phyloP scores from a whole-genome alignment of 441 rosid genomes.

The Euphorbia celastroides region DNA sequence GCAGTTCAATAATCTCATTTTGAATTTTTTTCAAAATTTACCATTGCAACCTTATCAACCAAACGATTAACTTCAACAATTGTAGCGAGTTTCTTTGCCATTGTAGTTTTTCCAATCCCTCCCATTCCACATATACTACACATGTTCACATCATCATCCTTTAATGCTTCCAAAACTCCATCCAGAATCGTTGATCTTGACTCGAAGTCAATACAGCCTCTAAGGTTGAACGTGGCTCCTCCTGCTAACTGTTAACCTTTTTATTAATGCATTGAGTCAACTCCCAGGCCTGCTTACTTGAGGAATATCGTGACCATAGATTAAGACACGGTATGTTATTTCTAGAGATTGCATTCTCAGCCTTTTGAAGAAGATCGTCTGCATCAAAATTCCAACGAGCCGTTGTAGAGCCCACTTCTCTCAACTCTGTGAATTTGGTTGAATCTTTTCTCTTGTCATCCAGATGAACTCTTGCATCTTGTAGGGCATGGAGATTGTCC shows the following conservation, averaged over 20 bases:
- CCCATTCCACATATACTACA: neutral
- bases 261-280: neutral
- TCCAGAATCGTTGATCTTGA: neutral
- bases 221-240: neutral
- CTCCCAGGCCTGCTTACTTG: neutral
- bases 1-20: neutral
- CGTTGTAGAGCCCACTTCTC: neutral
- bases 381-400: neutral
- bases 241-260: neutral
- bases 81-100: no score
- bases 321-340: neutral
- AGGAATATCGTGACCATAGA: neutral
- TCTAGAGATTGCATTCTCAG: neutral
- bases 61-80: neutral
- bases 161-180: neutral
- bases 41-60: neutral
- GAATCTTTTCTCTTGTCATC: neutral
- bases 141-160: neutral
- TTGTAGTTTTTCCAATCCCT: no score
- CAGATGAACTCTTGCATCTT: neutral
- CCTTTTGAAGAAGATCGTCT: neutral
- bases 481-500: neutral
- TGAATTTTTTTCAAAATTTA: neutral
- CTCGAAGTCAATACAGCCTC: neutral
- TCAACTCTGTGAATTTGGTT: neutral